Conservation (phyloP, 1,139 yeast genomes). For the Magnusiomyces clavatus region DNA sequence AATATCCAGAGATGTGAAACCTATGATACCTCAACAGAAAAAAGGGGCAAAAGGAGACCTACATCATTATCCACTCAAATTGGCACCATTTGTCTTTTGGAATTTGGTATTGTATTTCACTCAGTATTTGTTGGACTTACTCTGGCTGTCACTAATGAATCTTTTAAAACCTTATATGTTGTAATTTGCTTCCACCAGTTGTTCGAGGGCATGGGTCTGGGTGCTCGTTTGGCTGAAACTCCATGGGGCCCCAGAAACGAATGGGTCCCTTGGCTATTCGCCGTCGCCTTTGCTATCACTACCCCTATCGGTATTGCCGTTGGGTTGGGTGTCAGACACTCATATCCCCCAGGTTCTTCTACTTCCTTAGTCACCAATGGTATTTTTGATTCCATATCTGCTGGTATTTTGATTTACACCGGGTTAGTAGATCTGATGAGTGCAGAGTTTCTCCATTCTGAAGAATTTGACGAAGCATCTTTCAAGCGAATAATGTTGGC, state of each 20-base stretch:
- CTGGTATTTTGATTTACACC: slow-evolving; percentile 76
- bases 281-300: slow-evolving; percentile 50
- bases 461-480: slow-evolving; percentile 40
- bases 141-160: slow-evolving; percentile 55
- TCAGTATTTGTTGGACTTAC: slow-evolving; percentile 61
- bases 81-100: slow-evolving; percentile 47
- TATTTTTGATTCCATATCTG: slow-evolving; percentile 72
- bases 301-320: slow-evolving; percentile 78
- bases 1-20: background rate
- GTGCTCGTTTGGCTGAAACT: slow-evolving; percentile 68
- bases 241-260: slow-evolving; percentile 36
- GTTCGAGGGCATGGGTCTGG: slow-evolving; percentile 84
- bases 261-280: slow-evolving; percentile 52
- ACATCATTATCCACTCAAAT: slow-evolving; percentile 24
- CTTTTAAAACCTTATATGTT: slow-evolving; percentile 55
- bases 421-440: slow-evolving; percentile 82
- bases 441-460: slow-evolving; percentile 66
- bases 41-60: background rate
- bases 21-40: background rate
- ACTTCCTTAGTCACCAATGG: slow-evolving; percentile 63
- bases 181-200: slow-evolving; percentile 70
- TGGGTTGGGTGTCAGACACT: slow-evolving; percentile 70
- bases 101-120: slow-evolving; percentile 64
- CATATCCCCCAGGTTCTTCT: slow-evolving; percentile 45
- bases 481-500: slow-evolving; percentile 29